Evolutionary conservation across 1,284 basidiomycete genomes (phyloP), one percentile per base, ranked within the genome.

Genomic region (Volvariella surrecta): DNA sequence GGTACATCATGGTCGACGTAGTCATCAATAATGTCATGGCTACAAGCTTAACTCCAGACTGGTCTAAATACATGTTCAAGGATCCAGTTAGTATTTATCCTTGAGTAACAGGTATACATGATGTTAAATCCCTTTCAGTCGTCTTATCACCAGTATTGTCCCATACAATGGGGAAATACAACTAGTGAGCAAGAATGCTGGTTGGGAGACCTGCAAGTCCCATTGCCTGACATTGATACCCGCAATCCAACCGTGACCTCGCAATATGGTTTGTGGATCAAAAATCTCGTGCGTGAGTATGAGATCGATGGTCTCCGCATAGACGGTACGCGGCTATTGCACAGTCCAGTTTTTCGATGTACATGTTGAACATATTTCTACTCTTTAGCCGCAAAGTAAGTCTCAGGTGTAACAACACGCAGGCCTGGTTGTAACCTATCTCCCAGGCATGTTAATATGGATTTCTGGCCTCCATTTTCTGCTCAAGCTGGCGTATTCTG

Each of bases 1-100:
- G 72, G 74, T 80, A 78, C 54, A 64, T 87, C 50, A 88, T 89
- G 86, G 76, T 88, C 47, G 85, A 89, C 56, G 64, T 89, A 39
- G 84, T 86, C 30, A 75, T 85, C 21, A 88, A 89, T 61, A 79
- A 84, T 58, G 74, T 86, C 39, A 85, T 81, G 58, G 64, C 79
- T 3, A 71, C 72, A 6, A 68, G 73, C 7, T 68, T 63, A 32
- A 70, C 66, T 4, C 78, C 80, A 6, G 73, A 79, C 55, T 71
- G 71, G 47, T 75, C 76, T 8, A 56, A 57, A 0, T 83, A 76
- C 59, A 65, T 76, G 58, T 82, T 84, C 67, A 78, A 77, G 50
- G 60, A 77, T 18, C 50, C 66, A 54, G 77, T 75, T 22, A 42
- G 60, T 39, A 18, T 10, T 35, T 46, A 42, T n/a, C 40, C 48